Percentiles rank a stretch among this genome's conserved stretches.
Evolutionary conservation across 768 basidiomycete species (phyloP).

Genomic region (Podaxis sp.): DNA sequence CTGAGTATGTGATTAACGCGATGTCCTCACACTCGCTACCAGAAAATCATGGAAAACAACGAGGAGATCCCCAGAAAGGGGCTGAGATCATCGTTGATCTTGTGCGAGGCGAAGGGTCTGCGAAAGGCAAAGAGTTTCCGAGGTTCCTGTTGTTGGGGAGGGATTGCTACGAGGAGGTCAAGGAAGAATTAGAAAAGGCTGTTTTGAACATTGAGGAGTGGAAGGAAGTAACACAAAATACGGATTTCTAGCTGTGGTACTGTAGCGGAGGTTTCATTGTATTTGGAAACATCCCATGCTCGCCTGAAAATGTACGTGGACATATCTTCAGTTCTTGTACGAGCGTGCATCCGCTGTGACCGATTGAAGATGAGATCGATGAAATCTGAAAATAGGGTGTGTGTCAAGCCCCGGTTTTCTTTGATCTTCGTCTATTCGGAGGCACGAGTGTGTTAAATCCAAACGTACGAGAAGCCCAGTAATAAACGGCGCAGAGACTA

Average conservation of each 20-base stretch:
- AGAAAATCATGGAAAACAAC: slow-evolving; percentile 35
- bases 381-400: too few relatives aligned
- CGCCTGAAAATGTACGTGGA: too few relatives aligned
- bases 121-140: slow-evolving; percentile 32
- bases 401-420: too few relatives aligned
- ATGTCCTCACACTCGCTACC: not conserved
- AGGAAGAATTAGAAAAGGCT: slow-evolving; percentile 18
- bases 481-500: too few relatives aligned
- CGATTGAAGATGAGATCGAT: too few relatives aligned
- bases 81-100: slow-evolving; percentile 34
- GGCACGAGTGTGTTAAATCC: too few relatives aligned
- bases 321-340: too few relatives aligned
- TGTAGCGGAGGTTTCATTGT: too few relatives aligned
- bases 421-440: too few relatives aligned
- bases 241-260: slow-evolving; percentile 25
- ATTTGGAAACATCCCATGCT: too few relatives aligned
- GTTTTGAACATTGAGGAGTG: slow-evolving; percentile 29
- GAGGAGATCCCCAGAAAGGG: slow-evolving; percentile 36
- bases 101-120: slow-evolving; percentile 29
- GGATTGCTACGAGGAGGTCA: slow-evolving; percentile 28
- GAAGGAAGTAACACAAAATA: slow-evolving; percentile 28
- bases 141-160: slow-evolving; percentile 26
- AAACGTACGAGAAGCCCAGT: too few relatives aligned
- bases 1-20: not conserved
- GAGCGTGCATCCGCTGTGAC: too few relatives aligned